Conservation (phyloP, 1,284 basidiomycete species). For the Puccinia polysora region DNA sequence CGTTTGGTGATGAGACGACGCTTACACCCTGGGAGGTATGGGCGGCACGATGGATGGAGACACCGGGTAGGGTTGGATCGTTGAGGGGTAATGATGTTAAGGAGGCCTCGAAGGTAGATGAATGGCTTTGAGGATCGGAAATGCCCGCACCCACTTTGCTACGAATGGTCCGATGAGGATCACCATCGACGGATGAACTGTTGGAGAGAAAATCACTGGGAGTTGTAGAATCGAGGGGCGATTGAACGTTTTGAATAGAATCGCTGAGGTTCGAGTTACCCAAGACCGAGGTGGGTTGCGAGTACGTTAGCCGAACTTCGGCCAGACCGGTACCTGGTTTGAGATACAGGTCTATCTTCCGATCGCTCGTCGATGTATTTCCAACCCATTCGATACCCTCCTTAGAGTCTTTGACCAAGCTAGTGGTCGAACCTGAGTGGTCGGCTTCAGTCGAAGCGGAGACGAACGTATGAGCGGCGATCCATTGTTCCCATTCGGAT, state of each 20-base stretch:
- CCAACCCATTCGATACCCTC: conserved; percentile 40
- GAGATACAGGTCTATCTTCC: conserved; percentile 25
- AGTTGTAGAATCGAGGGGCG: background rate
- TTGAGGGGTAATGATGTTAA: conserved; percentile 15
- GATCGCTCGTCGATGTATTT: conserved; percentile 13
- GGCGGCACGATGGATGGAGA: conserved; percentile 12
- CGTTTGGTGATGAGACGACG: conserved; percentile 13
- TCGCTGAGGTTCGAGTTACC: background rate
- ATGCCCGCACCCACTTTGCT: conserved; percentile 8
- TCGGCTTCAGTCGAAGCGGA: conserved; percentile 19
- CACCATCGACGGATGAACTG: conserved; percentile 3
- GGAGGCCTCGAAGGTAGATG: background rate
- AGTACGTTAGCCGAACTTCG: conserved; percentile 37
- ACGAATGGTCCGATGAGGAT: conserved; percentile 38
- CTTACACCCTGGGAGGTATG: background rate
- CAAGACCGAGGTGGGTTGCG: background rate
- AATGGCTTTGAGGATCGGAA: conserved; percentile 11
- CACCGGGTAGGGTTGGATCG: conserved; percentile 1
- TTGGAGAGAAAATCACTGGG: conserved; percentile 12
- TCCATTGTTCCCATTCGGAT: conserved; percentile 44
- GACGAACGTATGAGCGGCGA: conserved; percentile 43
- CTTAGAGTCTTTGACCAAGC: conserved; percentile 13
- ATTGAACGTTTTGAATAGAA: background rate
- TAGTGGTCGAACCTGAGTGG: background rate
- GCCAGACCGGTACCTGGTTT: conserved; percentile 43